phyloP scores from a whole-genome alignment of 140 eudicot species.

The Ambrosia hybrid region DNA sequence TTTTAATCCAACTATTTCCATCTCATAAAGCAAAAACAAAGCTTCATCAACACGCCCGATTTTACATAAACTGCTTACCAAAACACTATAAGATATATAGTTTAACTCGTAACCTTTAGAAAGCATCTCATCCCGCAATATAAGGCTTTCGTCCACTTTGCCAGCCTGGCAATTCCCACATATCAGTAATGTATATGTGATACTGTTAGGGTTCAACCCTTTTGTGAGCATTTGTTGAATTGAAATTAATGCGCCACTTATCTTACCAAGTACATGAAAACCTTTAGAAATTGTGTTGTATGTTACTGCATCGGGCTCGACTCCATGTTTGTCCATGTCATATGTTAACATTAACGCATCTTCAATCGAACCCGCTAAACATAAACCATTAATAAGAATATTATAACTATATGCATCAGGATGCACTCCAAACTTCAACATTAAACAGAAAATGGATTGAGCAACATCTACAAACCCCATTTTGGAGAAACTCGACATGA shows the following conservation, averaged over 20 bases:
- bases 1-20: conserved; percentile 49
- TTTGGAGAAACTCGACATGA: conserved; percentile 76
- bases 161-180: conserved; percentile 82
- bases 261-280: conserved; percentile 63
- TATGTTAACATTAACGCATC: conserved; percentile 65
- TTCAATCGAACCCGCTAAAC: conserved; percentile 74
- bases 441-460: conserved; percentile 70
- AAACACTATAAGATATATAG: conserved; percentile 49
- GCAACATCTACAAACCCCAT: conserved; percentile 70
- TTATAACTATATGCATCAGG: conserved; percentile 89
- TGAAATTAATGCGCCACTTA: conserved; percentile 43
- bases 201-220: conserved; percentile 51
- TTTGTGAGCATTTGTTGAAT: conserved; percentile 44
- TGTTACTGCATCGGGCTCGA: conserved; percentile 67
- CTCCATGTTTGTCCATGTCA: conserved; percentile 79
- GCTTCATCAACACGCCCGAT: conserved; percentile 62
- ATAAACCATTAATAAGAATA: conserved; percentile 80
- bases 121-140: conserved; percentile 66
- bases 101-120: conserved; percentile 48
- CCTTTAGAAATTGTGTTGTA: conserved; percentile 81
- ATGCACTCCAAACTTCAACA: conserved; percentile 74
- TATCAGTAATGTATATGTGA: conserved; percentile 61
- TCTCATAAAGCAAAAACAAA: conserved; percentile 51
- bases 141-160: conserved; percentile 57
- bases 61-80: conserved; percentile 71